These are phyloP conservation scores for Alternaria sp. DNA, from an alignment of 2,329 filamentous ascomycete genomes.

Conservation along the genomic window DNA sequence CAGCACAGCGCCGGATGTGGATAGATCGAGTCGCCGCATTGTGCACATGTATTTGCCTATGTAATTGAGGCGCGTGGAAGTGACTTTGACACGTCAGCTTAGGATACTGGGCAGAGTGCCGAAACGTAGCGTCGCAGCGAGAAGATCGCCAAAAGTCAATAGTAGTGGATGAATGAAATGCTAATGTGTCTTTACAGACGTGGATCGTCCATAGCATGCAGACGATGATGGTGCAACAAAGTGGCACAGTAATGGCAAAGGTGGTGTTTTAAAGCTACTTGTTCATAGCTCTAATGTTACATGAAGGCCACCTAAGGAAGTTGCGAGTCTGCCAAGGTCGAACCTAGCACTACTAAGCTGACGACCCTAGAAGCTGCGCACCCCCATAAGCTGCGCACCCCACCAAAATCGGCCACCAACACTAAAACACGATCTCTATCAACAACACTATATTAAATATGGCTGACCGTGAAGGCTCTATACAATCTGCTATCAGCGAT, in stretches of 20 bases:
- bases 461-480: no score
- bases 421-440: no score
- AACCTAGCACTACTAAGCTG: constrained; percentile 13
- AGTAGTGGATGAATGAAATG: neutral
- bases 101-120: constrained; percentile 22
- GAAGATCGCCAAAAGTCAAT: constrained; percentile 14
- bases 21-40: constrained; percentile 46
- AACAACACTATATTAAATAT: no score
- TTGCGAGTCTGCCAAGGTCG: constrained; percentile 34
- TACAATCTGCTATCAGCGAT: no score
- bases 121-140: constrained; percentile 22
- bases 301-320: constrained; percentile 21
- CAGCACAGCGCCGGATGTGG: constrained; percentile 38
- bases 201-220: constrained; percentile 9
- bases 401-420: no score
- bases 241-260: constrained; percentile 28
- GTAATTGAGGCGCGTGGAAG: constrained; percentile 11
- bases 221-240: constrained; percentile 2
- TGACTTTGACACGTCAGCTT: constrained; percentile 20
- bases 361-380: no score
- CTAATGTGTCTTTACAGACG: constrained; percentile 1
- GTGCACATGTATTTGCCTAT: constrained; percentile 15
- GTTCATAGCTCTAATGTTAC: constrained; percentile 35
- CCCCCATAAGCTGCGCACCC: no score
- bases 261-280: constrained; percentile 38